Evolutionary conservation across 2,329 filamentous ascomycete genomes (phyloP).

Genomic region (Grosmannia penicillata): DNA sequence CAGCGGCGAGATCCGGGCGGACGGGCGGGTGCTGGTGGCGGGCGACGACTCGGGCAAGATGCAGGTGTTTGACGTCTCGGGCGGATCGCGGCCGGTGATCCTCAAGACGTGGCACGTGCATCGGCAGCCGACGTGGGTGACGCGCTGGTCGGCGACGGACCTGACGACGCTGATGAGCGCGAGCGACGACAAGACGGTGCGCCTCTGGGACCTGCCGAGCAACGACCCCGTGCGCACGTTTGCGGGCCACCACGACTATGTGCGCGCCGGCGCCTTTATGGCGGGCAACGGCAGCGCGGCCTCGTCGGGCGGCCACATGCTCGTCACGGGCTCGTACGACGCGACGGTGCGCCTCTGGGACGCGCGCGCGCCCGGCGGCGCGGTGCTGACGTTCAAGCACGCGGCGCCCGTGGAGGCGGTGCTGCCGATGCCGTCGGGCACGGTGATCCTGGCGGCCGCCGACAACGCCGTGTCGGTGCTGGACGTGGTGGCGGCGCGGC

Average conservation of each 20-base stretch:
- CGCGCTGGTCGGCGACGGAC: slow-evolving; percentile 80
- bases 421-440: slow-evolving; percentile 75
- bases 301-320: slow-evolving; percentile 40
- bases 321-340: slow-evolving; percentile 90
- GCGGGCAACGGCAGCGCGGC: slow-evolving; percentile 37
- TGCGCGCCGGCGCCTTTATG: slow-evolving; percentile 76
- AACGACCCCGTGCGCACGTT: slow-evolving; percentile 65
- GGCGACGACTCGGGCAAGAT: slow-evolving; percentile 86
- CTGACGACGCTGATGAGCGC: slow-evolving; percentile 77
- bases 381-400: slow-evolving; percentile 89
- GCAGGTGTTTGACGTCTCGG: slow-evolving; percentile 79
- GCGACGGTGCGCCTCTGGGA: slow-evolving; percentile 91
- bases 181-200: slow-evolving; percentile 83
- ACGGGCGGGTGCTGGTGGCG: slow-evolving; percentile 78
- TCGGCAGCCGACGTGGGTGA: slow-evolving; percentile 86
- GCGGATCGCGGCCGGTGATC: slow-evolving; percentile 59
- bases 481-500: slow-evolving; percentile 81
- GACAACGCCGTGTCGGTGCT: slow-evolving; percentile 82
- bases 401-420: slow-evolving; percentile 77
- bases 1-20: slow-evolving; percentile 73
- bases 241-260: slow-evolving; percentile 81
- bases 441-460: slow-evolving; percentile 69
- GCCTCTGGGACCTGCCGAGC: slow-evolving; percentile 84
- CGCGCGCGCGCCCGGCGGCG: slow-evolving; percentile 52
- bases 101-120: slow-evolving; percentile 91